Evolutionary conservation across 768 basidiomycete species (phyloP).

Genomic region (Tylopilus rubrobrunneus): DNA sequence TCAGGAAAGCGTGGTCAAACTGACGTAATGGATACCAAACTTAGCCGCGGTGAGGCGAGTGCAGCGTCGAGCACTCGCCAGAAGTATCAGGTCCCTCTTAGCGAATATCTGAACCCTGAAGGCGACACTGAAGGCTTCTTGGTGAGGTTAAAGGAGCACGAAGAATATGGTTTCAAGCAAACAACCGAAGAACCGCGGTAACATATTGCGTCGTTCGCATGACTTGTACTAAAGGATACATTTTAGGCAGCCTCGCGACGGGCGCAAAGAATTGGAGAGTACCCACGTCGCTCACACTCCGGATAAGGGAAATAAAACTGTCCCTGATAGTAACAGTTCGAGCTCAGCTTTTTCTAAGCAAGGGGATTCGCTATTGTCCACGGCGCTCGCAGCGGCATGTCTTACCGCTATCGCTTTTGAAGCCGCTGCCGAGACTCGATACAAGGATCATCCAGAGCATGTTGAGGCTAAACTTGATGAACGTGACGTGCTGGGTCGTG

Average conservation of each 20-base stretch:
- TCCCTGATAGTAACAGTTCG: background rate
- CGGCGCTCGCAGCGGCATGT: conserved; percentile 6
- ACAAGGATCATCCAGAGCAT: conserved; percentile 1
- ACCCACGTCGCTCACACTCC: background rate
- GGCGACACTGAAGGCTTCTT: background rate
- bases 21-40: background rate
- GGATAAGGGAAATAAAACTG: background rate
- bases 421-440: conserved; percentile 3
- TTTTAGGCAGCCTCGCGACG: background rate
- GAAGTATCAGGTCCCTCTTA: conserved; percentile 20
- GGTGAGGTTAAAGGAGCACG: background rate
- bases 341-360: conserved; percentile 1
- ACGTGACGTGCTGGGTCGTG: background rate
- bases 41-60: conserved; percentile 2
- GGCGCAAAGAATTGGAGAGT: background rate
- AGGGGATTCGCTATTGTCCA: conserved; percentile 10
- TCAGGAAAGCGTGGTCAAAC: background rate
- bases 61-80: background rate
- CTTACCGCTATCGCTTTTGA: conserved; percentile 13
- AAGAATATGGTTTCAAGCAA: background rate
- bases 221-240: background rate
- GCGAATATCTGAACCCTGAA: conserved; percentile 5
- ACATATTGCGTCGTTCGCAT: background rate
- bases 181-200: conserved; percentile 2
- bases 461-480: background rate